A percentile compares a stretch with the other conserved stretches of the same genome.
Evolutionary conservation across 495 filamentous ascomycete genomes (phyloP).

Genomic region (Pyronema omphalodes): DNA sequence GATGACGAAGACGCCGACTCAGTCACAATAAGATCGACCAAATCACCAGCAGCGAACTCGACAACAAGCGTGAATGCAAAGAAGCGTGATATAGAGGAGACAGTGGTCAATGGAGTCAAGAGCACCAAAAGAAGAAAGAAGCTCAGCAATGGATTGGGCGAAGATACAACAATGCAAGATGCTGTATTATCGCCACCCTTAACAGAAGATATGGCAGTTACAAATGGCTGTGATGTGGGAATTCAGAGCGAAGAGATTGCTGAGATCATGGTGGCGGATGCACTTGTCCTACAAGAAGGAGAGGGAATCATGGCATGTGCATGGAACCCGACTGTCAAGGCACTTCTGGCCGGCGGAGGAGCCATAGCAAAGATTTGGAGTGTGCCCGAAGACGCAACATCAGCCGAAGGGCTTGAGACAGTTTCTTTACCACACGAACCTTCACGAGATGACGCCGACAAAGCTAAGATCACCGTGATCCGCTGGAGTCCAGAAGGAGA

Average conservation of each 20-base stretch:
- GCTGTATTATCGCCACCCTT: conserved; percentile 7
- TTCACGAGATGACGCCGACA: conserved; percentile 27
- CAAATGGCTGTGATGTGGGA: conserved; percentile 22
- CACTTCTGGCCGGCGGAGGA: conserved; percentile 53
- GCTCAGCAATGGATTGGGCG: conserved; percentile 8
- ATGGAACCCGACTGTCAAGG: conserved; percentile 63
- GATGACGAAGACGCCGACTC: conserved; percentile 17
- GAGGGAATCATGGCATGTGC: conserved; percentile 45
- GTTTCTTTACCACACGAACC: conserved; percentile 21
- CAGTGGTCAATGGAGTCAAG: conserved; percentile 15
- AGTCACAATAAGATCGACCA: conserved; percentile 9
- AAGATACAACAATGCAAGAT: conserved; percentile 16
- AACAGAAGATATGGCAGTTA: conserved; percentile 14
- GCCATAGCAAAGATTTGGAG: conserved; percentile 68
- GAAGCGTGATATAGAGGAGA: conserved; percentile 22
- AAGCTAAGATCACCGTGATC: conserved; percentile 39
- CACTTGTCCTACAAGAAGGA: conserved; percentile 13
- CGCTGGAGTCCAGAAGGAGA: conserved; percentile 53
- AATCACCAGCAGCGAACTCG: conserved; percentile 16
- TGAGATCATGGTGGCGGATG: conserved; percentile 21
- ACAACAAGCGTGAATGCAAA: conserved; percentile 20
- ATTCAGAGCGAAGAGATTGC: conserved; percentile 19
- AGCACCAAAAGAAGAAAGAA: conserved; percentile 22
- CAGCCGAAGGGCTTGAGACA: conserved; percentile 31
- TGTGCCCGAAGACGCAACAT: conserved; percentile 32